Evolutionary conservation across 768 basidiomycete species (phyloP), one percentile per base, ranked within the genome.

Genomic region (Auriculariales sp.): DNA sequence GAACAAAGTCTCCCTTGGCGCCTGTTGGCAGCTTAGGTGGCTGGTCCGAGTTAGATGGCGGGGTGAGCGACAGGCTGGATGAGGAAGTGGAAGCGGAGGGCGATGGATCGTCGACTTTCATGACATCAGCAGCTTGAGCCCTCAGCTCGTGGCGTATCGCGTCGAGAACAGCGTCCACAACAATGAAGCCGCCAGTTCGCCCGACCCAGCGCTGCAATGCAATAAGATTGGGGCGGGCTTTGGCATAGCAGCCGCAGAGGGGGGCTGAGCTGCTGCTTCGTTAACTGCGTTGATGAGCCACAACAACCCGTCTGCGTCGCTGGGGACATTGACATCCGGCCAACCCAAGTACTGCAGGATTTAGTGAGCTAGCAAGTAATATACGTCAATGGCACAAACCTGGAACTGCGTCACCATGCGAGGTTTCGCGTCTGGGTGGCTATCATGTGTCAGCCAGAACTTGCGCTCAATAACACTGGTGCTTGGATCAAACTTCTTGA

Each of bases 131-230:
- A n/a, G n/a, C n/a, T n/a, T n/a, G n/a, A n/a, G n/a, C n/a, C 19
- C 30, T 30, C 58, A 82, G 56, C 64, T 90, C 84, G 47, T 71
- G 62, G 57, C 75, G 67, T 3, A 91, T 66, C 3, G 77, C 82
- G 59, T 89, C 85, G 49, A 93, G 67, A n/a, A 89, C 70, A 6
- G 88, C 81, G 61, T 91, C 88, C 1, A 94, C 77, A 6, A 87
- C 79, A 59, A 97, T 91, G 62, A 89, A 97, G 24, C 85, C 87
- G 19, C 94, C 94, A 0, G 94, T 97, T 34, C 94, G 75, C 0
- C 94, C 94, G 4, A 95, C 91, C 94, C 94, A 0, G 94, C 94
- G 28, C 89, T 92, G 60, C 93, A 93, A 61, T 93, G 90, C 54
- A 93, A 63, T 44, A 93, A 61, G 27, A 91, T 74, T 1, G 87